Evolutionary conservation across 768 basidiomycete genomes (phyloP).

Genomic region (Chalciporus chontae): DNA sequence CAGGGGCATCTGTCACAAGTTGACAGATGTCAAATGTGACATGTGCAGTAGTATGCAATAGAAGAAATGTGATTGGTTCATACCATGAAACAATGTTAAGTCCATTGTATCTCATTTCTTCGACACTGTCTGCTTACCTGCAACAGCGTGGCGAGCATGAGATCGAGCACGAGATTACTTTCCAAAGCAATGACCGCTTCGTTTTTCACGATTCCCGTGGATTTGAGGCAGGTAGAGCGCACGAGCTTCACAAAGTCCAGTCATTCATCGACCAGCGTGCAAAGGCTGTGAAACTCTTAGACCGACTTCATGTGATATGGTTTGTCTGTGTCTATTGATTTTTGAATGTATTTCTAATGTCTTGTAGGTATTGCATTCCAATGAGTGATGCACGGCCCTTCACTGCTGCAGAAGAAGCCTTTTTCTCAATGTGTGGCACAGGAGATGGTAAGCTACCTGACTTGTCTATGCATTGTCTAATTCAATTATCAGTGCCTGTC

Average conservation of each 20-base stretch:
- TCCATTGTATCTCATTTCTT: too few relatives aligned
- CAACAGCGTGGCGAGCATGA: too few relatives aligned
- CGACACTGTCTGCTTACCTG: too few relatives aligned
- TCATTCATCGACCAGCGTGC: constrained; percentile 31
- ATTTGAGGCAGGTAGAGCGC: constrained; percentile 34
- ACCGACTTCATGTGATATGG: constrained; percentile 41
- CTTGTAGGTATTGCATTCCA: constrained; percentile 38
- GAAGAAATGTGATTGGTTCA: too few relatives aligned
- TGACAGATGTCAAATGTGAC: too few relatives aligned
- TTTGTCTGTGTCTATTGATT: neutral
- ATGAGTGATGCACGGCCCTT: constrained; percentile 26
- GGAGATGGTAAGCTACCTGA: constrained; percentile 1
- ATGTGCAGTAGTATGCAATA: too few relatives aligned
- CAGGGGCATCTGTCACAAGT: too few relatives aligned
- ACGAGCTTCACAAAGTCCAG: constrained; percentile 29
- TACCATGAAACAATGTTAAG: too few relatives aligned
- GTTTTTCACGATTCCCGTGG: too few relatives aligned
- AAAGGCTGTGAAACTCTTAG: constrained; percentile 4
- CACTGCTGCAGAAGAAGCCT: constrained; percentile 29
- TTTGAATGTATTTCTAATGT: constrained; percentile 4
- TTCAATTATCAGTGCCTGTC: constrained; percentile 31
- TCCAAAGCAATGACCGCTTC: too few relatives aligned
- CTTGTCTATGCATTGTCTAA: neutral
- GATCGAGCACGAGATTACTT: too few relatives aligned
- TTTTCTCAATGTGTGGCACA: constrained; percentile 21